These are phyloP conservation scores for Cutaneotrichosporon cyanovorans DNA, from an alignment of 1,284 basidiomycete genomes.

Conservation along the genomic window DNA sequence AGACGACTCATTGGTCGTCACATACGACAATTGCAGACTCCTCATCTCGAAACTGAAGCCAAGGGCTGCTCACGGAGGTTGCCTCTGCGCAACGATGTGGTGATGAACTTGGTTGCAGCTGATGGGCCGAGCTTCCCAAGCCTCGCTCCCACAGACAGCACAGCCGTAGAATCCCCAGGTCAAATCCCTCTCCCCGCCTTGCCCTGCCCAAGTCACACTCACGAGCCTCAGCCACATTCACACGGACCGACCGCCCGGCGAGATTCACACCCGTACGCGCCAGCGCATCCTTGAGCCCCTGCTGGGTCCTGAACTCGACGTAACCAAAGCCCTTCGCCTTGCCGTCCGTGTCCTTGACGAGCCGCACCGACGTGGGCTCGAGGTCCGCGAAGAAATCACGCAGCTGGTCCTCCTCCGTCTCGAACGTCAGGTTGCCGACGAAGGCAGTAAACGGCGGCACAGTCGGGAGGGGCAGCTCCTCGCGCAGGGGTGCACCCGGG, in stretches of 20 bases:
- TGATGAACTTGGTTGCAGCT: too few species aligned
- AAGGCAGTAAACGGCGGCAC: conserved; percentile 93
- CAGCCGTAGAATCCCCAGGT: not conserved
- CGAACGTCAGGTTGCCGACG: conserved; percentile 91
- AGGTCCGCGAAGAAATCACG: conserved; percentile 62
- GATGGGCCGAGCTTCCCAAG: too few species aligned
- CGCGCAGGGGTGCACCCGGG: conserved; percentile 53
- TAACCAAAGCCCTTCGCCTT: conserved; percentile 98
- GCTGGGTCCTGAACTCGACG: conserved; percentile 80
- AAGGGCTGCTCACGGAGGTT: too few species aligned
- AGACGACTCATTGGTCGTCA: too few species aligned
- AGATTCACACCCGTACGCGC: conserved; percentile 56
- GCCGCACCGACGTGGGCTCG: conserved; percentile 75
- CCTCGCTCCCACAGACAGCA: not conserved
- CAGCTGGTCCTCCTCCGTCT: conserved; percentile 76
- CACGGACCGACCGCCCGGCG: conserved; percentile 70
- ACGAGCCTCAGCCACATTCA: conserved; percentile 95
- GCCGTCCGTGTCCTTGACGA: conserved; percentile 83
- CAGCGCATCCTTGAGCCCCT: conserved; percentile 75
- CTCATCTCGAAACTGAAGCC: too few species aligned
- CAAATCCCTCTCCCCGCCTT: not conserved
- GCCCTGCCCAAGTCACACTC: conserved; percentile 41
- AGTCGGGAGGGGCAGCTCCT: conserved; percentile 90
- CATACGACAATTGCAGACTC: too few species aligned
- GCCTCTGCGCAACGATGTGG: too few species aligned